These are phyloP conservation scores for sorghum (Sorghum bicolor) DNA, from an alignment of 176 grass and related monocot genomes.

Conservation along the genomic window Sorghum_bicolor_NCBIv3 NC_012870.2:74809501-74810000, in stretches of 20 bases:
- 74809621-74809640: background rate
- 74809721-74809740: slow-evolving; percentile 52
- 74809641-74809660: background rate
- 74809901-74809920: slow-evolving; percentile 82
- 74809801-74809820: background rate
- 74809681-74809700: slow-evolving; percentile 20
- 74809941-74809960: slow-evolving; percentile 54
- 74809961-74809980: slow-evolving; percentile 38
- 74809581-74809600: background rate
- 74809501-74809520: slow-evolving; percentile 65
- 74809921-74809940: slow-evolving; percentile 54
- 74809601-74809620: background rate
- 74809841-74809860: background rate
- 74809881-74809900: slow-evolving; percentile 58
- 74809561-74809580: background rate
- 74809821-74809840: too few species aligned
- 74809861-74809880: slow-evolving; percentile 45
- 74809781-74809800: background rate
- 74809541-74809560: background rate
- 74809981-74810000: background rate
- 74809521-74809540: slow-evolving; percentile 48
- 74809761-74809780: slow-evolving; percentile 22
- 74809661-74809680: background rate
- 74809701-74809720: slow-evolving; percentile 39
- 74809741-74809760: slow-evolving; percentile 32